Percentiles rank a stretch among this genome's conserved stretches.
phyloP scores from a whole-genome alignment of 169 alveolate genomes.

The Plasmodium inui region DNA sequence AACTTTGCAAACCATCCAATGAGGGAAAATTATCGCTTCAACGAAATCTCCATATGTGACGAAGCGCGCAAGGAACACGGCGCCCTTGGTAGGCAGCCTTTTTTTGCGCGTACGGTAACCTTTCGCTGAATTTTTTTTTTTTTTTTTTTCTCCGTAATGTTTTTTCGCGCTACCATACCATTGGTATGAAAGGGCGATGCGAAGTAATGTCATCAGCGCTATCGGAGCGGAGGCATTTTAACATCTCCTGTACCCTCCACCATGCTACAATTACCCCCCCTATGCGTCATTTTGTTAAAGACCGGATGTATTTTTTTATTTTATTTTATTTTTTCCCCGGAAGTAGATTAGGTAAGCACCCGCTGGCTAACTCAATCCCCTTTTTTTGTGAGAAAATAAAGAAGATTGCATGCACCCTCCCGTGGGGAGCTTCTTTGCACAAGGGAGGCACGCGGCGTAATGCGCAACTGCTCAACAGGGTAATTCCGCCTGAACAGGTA shows the following conservation, averaged over 20 bases:
- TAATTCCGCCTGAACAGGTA: neutral
- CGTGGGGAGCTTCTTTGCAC: neutral
- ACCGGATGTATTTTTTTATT: neutral
- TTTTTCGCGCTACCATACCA: neutral
- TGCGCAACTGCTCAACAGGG: neutral
- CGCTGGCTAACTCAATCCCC: neutral
- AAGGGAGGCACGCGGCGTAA: neutral
- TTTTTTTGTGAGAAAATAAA: neutral
- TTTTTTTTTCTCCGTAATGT: constrained; percentile 11
- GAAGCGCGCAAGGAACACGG: neutral
- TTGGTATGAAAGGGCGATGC: neutral
- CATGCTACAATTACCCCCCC: neutral
- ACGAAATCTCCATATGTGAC: neutral
- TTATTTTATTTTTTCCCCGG: neutral
- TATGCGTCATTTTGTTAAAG: neutral
- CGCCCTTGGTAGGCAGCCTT: neutral
- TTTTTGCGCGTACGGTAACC: neutral
- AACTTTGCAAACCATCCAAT: neutral
- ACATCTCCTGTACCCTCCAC: neutral
- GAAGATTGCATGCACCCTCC: neutral
- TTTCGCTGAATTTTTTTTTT: neutral
- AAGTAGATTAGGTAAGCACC: neutral
- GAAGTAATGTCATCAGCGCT: too few species aligned
- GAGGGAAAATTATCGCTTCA: neutral
- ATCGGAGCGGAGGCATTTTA: neutral